Conservation (phyloP, 176 grass and related monocot species). For the Sorghum bicolor region Sorghum_bicolor_NCBIv3 NC_012870.2:71812501-71813000, state of each 20-base stretch:
- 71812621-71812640: neutral
- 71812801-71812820: constrained; percentile 91
- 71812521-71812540: neutral
- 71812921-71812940: constrained; percentile 14
- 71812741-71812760: neutral
- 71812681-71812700: neutral
- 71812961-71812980: neutral
- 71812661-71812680: neutral
- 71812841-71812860: constrained; percentile 1
- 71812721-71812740: constrained; percentile 16
- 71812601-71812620: neutral
- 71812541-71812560: neutral
- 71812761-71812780: constrained; percentile 48
- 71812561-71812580: neutral
- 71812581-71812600: neutral
- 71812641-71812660: constrained; percentile 8
- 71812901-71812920: neutral
- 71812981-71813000: neutral
- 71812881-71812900: neutral
- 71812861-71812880: neutral
- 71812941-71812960: neutral
- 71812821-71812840: constrained; percentile 70
- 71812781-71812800: constrained; percentile 62
- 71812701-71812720: neutral
- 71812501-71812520: neutral